Conservation (phyloP, 495 filamentous ascomycete species). For the Astrothelium macrocarpum region DNA sequence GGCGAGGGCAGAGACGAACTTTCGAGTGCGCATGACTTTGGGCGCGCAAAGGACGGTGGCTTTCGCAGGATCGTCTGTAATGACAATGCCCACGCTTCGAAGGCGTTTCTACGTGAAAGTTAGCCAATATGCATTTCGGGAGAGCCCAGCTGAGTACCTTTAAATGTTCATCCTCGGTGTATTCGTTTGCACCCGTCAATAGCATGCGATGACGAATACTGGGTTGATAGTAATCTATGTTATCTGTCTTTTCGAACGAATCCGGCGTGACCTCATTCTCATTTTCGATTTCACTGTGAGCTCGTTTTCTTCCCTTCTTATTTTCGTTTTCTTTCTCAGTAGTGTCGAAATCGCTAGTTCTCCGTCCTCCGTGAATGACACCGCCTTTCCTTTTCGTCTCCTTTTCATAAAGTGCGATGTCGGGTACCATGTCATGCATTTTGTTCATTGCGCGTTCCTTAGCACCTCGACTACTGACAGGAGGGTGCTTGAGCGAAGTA, state of each 20-base stretch:
- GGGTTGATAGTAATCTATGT: slow-evolving; percentile 36
- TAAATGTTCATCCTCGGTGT: slow-evolving; percentile 59
- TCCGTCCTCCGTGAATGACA: slow-evolving; percentile 62
- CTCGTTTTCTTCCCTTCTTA: slow-evolving; percentile 38
- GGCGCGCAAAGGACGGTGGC: slow-evolving; percentile 87
- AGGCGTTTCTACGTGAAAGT: slow-evolving; percentile 60
- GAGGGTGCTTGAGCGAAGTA: too few relatives aligned
- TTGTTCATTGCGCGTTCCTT: slow-evolving; percentile 71
- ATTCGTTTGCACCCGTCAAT: slow-evolving; percentile 70
- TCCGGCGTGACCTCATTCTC: too few relatives aligned
- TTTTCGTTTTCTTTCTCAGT: slow-evolving; percentile 18
- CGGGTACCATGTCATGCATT: slow-evolving; percentile 65
- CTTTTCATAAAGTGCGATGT: slow-evolving; percentile 85
- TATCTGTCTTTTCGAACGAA: slow-evolving; percentile 56
- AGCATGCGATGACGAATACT: slow-evolving; percentile 61
- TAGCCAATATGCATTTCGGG: slow-evolving; percentile 16
- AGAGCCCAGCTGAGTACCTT: too few relatives aligned
- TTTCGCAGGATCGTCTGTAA: slow-evolving; percentile 60
- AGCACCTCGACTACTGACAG: slow-evolving; percentile 70
- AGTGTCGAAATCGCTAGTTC: slow-evolving; percentile 36
- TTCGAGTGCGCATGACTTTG: slow-evolving; percentile 73
- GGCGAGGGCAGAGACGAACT: slow-evolving; percentile 82
- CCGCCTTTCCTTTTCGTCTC: slow-evolving; percentile 84
- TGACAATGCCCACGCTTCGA: slow-evolving; percentile 70
- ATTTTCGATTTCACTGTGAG: slow-evolving; percentile 50